Base-by-base conservation (phyloP, 305 asterid species). In the Fraxinus greggii region DNA sequence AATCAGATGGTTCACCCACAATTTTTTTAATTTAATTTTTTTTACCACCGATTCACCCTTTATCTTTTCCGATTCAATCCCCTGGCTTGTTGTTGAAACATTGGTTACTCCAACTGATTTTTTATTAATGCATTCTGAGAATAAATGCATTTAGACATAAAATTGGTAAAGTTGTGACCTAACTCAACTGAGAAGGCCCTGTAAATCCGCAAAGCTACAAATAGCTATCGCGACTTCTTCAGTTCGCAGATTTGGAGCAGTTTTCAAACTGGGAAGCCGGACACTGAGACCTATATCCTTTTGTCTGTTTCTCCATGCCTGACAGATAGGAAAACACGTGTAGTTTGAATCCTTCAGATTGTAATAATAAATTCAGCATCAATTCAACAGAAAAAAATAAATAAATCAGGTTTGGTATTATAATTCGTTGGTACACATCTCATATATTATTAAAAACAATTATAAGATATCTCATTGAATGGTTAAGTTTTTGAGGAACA, bases 71-170 rank as follows among this genome's bases (percentile, higher is more conserved):
- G 3, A 65, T 4, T 26, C 36, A 65, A 9, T 26, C 19, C 36
- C 72, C 73, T 9, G 35, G 35, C n/a, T 65, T 65, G 3, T 26
- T 65, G 23, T 28, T 65, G 31, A 24, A 65, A 26, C 19, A 10
- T 3, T 65, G 73, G 73, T 82, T 24, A 48, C 31, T 59, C 73
- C 76, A 56, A 67, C 38, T 76, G 24, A 54, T 45, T 32, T 70
- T 69, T 42, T n/a, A 33, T 15, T 82, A 32, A 35, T 35, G 24
- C 15, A 36, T 67, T 79, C 84, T 23, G 75, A 54, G 61, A 8
- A 9, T 45, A 45, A 35, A 72, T 10, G 75, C 56, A 61, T 72
- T 72, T 2, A 15, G 38, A 74, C 28, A 82, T 70, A 32, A 15
- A 31, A 32, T n/a, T 32, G 76, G 13, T 70, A 31, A 65, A 70